Base-by-base conservation (phyloP, 257 asterid species). In the Solanum dulcamara region DNA sequence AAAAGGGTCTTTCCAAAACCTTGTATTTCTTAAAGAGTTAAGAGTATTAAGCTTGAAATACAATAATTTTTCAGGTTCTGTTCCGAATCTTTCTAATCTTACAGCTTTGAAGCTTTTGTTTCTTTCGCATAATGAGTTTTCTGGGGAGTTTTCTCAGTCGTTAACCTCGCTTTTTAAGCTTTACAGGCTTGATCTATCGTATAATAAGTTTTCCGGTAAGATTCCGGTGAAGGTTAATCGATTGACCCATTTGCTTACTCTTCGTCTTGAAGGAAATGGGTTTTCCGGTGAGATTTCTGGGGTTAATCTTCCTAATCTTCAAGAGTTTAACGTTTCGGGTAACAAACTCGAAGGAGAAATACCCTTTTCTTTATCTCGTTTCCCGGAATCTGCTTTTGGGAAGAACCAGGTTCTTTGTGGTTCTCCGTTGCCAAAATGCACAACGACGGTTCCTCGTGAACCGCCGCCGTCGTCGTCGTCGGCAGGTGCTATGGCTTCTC, bases 141-240 rank as follows among this genome's bases (percentile, higher is more conserved):
- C 96, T 81, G 98, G 99, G 28, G 89, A 74, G 11, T 87, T 96
- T 11, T 94, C 96, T 38, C 40, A 53, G 40, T 88, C 95, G 0
- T 15, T 94, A 4, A 26, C 88, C 17, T 88, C 91, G 2, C 92
- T 90, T 11, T 20, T 87, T 10, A 88, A 88, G 46, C 90, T 96
- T 28, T 93, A 91, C 90, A 91, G 98, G 1, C 97, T 96, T 62
- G 98, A 96, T 90, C 92, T 96, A 60, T 94, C 98, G 5, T 83
- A 85, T 87, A 96, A 96, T 72, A 89, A 89, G 30, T 86, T 96
- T 62, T 87, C 95, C 82, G 98, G 98, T 0, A 81, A 79, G 10
- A 79, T 95, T 8, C 94, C 98, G 10, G 86, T 17, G 66, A 46
- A 40, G 24, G 67, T 92, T 15, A 93, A 87, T 85, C 81, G 42